Conservation (phyloP, 2,329 filamentous ascomycete species). For the Fusarium burgessii region DNA sequence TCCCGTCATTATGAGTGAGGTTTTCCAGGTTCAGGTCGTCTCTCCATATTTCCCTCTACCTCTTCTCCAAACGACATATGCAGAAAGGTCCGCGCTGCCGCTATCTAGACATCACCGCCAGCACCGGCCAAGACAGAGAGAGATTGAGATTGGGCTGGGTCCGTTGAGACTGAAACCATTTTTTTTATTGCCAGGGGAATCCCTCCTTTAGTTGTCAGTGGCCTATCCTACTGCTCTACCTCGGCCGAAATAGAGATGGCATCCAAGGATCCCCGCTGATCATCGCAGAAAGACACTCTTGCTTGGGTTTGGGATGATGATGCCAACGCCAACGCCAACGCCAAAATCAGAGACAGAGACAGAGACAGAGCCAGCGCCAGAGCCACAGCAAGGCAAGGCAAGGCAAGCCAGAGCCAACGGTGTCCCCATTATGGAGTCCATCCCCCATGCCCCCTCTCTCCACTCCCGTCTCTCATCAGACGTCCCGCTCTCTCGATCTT, state of each 20-base stretch:
- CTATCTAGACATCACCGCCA: conserved; percentile 34
- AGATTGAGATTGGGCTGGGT: conserved; percentile 6
- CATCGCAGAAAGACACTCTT: conserved; percentile 40
- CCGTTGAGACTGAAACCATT: conserved; percentile 5
- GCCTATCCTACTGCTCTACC: conserved; percentile 21
- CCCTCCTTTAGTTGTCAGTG: conserved; percentile 7
- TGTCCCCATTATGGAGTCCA: conserved; percentile 33
- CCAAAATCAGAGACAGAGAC: not conserved
- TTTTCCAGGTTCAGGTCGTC: conserved; percentile 19
- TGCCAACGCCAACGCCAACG: conserved; percentile 20
- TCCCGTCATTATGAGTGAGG: conserved; percentile 1
- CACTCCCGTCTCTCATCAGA: conserved; percentile 35
- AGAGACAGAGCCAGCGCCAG: not conserved
- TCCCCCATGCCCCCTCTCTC: conserved; percentile 21
- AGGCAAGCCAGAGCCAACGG: conserved; percentile 27
- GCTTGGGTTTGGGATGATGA: conserved; percentile 39
- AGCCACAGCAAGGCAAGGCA: not conserved
- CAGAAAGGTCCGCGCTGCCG: conserved; percentile 30
- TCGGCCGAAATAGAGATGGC: conserved; percentile 44
- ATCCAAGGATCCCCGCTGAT: conserved; percentile 41
- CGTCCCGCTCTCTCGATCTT: conserved; percentile 35
- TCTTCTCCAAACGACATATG: conserved; percentile 35
- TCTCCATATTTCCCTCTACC: conserved; percentile 37
- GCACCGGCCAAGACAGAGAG: conserved; percentile 7
- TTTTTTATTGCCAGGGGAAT: conserved; percentile 28